These are phyloP conservation scores for Ceratocystis huliohia DNA, from an alignment of 2,329 filamentous ascomycete species.

Conservation along the genomic window DNA sequence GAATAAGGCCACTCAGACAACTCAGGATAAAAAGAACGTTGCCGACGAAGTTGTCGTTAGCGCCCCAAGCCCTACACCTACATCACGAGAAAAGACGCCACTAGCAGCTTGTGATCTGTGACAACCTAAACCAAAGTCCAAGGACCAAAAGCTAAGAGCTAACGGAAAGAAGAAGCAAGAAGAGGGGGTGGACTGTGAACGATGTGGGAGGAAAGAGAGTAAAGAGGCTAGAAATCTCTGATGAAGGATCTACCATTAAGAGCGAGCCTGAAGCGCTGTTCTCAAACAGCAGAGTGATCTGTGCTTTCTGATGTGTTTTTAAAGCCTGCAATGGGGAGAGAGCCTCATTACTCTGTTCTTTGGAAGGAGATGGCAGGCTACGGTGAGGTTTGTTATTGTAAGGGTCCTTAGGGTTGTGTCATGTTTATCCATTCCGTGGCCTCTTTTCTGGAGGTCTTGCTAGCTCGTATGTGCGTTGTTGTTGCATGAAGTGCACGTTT, in stretches of 20 bases:
- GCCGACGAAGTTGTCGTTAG: neutral
- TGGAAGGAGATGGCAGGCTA: neutral
- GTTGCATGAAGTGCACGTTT: too few species aligned
- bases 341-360: neutral
- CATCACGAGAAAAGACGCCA: neutral
- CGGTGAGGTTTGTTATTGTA: too few species aligned
- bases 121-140: neutral
- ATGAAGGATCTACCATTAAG: neutral
- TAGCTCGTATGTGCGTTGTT: too few species aligned
- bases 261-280: neutral
- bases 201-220: neutral
- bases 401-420: too few species aligned
- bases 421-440: too few species aligned
- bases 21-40: neutral
- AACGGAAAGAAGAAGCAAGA: neutral
- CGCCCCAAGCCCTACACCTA: neutral
- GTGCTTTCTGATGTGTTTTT: neutral
- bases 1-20: neutral
- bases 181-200: neutral
- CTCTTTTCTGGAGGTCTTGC: too few species aligned
- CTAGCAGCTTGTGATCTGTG: neutral
- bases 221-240: constrained; percentile 4
- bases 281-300: neutral
- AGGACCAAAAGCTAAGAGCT: neutral
- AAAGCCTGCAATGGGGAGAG: neutral